Evolutionary conservation across 495 filamentous ascomycete genomes (phyloP).

Genomic region (Hyaloscypha bicolor): DNA sequence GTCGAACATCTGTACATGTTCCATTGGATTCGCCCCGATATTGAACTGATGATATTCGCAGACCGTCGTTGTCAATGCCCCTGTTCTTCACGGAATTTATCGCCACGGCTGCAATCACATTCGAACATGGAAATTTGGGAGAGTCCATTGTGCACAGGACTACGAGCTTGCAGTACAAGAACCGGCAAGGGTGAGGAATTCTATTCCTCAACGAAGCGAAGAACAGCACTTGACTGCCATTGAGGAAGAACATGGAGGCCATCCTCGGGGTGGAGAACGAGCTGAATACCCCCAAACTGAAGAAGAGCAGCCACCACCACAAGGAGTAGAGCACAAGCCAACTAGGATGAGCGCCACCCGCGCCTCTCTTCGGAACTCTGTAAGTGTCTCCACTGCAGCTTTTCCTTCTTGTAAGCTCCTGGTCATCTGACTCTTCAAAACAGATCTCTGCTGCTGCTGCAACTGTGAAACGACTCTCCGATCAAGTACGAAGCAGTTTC

Average conservation of each 20-base stretch:
- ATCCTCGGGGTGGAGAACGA: background rate
- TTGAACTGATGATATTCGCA: background rate
- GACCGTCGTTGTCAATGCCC: conserved; percentile 22
- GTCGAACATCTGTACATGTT: background rate
- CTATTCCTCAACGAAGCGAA: background rate
- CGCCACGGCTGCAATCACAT: conserved; percentile 11
- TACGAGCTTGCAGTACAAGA: conserved; percentile 4
- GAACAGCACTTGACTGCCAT: background rate
- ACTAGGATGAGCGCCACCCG: background rate
- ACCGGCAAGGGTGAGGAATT: conserved; percentile 1
- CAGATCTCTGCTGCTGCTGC: background rate
- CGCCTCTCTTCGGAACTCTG: conserved; percentile 6
- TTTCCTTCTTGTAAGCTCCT: background rate
- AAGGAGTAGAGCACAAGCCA: background rate
- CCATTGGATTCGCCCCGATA: background rate
- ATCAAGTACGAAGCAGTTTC: conserved; percentile 4
- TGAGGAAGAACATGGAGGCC: background rate
- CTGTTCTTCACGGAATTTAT: conserved; percentile 18
- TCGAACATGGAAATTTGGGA: conserved; percentile 2
- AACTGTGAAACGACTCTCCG: background rate
- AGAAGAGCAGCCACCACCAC: background rate
- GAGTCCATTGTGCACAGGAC: background rate
- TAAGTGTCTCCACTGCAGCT: background rate
- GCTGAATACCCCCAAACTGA: background rate
- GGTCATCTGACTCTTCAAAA: background rate